Conservation (phyloP, 805 yeast species). For the Candida methanosorbosa region DNA sequence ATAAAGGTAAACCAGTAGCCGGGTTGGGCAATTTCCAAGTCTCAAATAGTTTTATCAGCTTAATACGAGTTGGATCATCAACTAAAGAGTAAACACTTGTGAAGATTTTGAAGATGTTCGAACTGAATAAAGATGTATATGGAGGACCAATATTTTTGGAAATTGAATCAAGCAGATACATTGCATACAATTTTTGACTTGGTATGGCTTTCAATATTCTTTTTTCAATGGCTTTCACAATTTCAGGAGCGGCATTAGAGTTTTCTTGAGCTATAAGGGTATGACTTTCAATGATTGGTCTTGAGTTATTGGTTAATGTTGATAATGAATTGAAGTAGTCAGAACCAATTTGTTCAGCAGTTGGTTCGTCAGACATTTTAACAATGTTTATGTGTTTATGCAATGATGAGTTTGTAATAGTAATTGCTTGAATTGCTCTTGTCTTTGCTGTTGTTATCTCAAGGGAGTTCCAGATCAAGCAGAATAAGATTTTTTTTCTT, state of each 20-base stretch:
- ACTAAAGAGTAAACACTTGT: constrained; percentile 73
- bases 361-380: neutral
- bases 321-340: constrained; percentile 67
- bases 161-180: constrained; percentile 84
- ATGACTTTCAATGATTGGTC: constrained; percentile 79
- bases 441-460: too few species aligned
- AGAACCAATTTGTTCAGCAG: constrained; percentile 26
- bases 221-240: constrained; percentile 64
- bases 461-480: too few species aligned
- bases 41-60: constrained; percentile 68
- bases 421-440: too few species aligned
- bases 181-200: constrained; percentile 70
- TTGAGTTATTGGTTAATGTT: constrained; percentile 79
- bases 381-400: too few species aligned
- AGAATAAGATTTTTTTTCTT: too few species aligned
- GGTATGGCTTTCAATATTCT: constrained; percentile 77
- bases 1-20: constrained; percentile 58
- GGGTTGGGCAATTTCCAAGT: constrained; percentile 77
- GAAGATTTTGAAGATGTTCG: constrained; percentile 60
- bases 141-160: constrained; percentile 89
- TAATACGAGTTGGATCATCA: constrained; percentile 63
- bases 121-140: constrained; percentile 70
- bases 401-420: too few species aligned
- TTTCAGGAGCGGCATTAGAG: constrained; percentile 64
- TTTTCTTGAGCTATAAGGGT: constrained; percentile 87